These are phyloP conservation scores for Fusarium sp. DNA, from an alignment of 2,329 filamentous ascomycete species.

Conservation along the genomic window DNA sequence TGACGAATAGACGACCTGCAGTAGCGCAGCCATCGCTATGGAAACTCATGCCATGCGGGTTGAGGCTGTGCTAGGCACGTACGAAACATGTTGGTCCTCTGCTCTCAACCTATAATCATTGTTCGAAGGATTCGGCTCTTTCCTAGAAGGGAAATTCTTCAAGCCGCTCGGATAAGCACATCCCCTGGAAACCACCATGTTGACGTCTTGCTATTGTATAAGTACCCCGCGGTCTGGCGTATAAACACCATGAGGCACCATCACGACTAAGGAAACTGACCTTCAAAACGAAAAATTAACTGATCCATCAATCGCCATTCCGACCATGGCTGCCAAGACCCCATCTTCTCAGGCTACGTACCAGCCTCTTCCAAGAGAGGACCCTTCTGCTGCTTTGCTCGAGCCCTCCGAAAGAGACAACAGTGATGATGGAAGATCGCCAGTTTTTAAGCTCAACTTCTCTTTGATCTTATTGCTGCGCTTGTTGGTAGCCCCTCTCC, in stretches of 20 bases:
- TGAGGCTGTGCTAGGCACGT: constrained; percentile 31
- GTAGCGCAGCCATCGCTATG: constrained; percentile 10
- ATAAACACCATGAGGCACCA: neutral
- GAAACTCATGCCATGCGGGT: constrained; percentile 19
- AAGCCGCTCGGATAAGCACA: neutral
- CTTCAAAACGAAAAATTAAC: neutral
- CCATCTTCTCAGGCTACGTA: constrained; percentile 19
- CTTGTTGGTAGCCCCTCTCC: constrained; percentile 19
- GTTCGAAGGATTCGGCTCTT: constrained; percentile 13
- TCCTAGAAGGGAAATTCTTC: constrained; percentile 17
- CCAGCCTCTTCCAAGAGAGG: constrained; percentile 33
- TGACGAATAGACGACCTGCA: constrained; percentile 17
- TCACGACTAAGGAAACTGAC: neutral
- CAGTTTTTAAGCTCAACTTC: constrained; percentile 27
- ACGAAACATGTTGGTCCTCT: constrained; percentile 15
- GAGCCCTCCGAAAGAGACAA: constrained; percentile 14
- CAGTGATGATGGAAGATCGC: constrained; percentile 19
- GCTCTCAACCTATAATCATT: neutral
- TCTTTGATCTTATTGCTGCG: constrained; percentile 34
- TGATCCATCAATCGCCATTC: neutral
- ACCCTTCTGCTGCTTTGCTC: constrained; percentile 30
- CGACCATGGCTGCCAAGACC: constrained; percentile 33
- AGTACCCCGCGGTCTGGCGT: constrained; percentile 10
- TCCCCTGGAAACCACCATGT: neutral
- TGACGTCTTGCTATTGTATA: constrained; percentile 11